Base-by-base conservation (phyloP, 495 filamentous ascomycete species). In the Aspergillus cristatus region DNA sequence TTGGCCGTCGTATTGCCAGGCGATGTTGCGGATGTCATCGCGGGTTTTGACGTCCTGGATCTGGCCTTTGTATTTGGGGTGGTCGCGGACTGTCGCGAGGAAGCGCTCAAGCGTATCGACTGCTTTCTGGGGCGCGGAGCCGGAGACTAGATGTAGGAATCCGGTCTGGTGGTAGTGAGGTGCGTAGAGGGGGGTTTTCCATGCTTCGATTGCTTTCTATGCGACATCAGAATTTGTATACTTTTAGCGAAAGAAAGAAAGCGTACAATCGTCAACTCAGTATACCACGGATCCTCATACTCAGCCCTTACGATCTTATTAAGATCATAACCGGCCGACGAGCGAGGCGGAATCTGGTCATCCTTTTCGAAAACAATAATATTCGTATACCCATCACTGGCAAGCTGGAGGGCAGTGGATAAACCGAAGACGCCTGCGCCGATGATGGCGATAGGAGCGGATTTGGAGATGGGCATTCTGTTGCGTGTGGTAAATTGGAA, bases 221-320 rank as follows among this genome's bases (percentile, higher is more conserved):
- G 44, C 4, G 4, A 24, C 20, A 24, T 24, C 20, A 24, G 20
- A 24, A 24, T 24, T 8, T 8, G 20, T 4, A 4, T 24, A 4
- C 20, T 24, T 24, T 24, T 24, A n/a, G 37, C 41, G 43, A 28
- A 41, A 25, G 37, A 41, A 26, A 20, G 31, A 26, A 12, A 44
- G 54, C 43, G 40, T 46, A 71, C 65, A 28, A 72, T 51, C 2
- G 65, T 57, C 33, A 75, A 43, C 14, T 72, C 62, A 1, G 67
- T 65, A 25, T 77, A 77, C 37, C 74, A 72, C 3, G 57, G 57
- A 46, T 75, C 70, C 32, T 73, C 70, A 45, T 77, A 76, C 35
- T 75, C 70, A 8, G 67, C 67, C 6, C 73, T 62, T 14, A 76
- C 48, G 33, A 76, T 74, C 55, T 77, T 76, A 46, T 74, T 77